Base-by-base conservation (phyloP, 352 stramenopile species). In the Globisporangium radiosum region DNA sequence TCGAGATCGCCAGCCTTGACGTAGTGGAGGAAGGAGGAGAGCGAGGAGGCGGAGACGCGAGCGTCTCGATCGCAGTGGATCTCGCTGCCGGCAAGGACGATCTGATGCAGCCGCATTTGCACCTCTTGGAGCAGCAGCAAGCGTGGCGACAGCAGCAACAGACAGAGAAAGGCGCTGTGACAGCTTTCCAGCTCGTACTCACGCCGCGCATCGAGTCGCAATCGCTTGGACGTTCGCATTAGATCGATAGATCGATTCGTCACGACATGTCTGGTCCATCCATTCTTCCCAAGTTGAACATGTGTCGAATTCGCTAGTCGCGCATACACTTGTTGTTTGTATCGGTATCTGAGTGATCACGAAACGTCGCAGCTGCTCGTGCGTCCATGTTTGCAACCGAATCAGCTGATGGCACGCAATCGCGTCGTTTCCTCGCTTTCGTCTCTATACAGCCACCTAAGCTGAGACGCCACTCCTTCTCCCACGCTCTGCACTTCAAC, bases 1-100 rank as follows among this genome's bases (percentile, higher is more conserved):
- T 25, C 19, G 19, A 25, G 19, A 25, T 25, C 1, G 19, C 19
- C 19, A 25, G 19, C 19, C 19, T 25, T 25, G 19, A 2, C 19
- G 19, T 25, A 25, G 19, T 25, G 19, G 19, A 25, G 19, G 19
- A 25, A 25, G 19, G 19, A 25, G 19, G 19, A 25, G 19, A 25
- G 19, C 9, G 19, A 14, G 49, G 5, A 25, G 43, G 36, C 37
- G 44, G 45, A 11, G 15, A 39, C 15, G 55, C 53, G 55, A 60
- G 51, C 11, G 19, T 60, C 54, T 58, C 54, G 25, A 36, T 58
- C 47, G 56, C 42, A 36, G 55, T 60, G 44, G 55, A 60, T 4
- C 9, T 60, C 37, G n/a, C 33, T 17, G n/a, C 7, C 37, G n/a
- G 19, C 17, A 42, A 38, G 9, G 43, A 47, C 11, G 43, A 5